phyloP scores from a whole-genome alignment of 2,329 filamentous ascomycete genomes.

The Monilinia laxa region DNA sequence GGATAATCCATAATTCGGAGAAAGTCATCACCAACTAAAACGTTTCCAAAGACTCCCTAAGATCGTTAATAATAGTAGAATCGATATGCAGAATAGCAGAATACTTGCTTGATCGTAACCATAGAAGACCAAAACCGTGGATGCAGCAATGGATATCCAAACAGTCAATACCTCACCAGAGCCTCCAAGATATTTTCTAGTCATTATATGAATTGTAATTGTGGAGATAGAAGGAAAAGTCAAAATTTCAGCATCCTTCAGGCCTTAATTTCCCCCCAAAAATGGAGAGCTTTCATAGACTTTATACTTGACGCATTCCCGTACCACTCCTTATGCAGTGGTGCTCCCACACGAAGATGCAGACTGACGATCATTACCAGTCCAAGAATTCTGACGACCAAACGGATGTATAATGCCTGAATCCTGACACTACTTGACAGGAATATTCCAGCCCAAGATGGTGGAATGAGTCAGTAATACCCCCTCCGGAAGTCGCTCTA shows the following conservation, averaged over 20 bases:
- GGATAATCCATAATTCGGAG: conserved; percentile 41
- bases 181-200: conserved; percentile 51
- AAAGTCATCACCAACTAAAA: conserved; percentile 49
- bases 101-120: conserved; percentile 44
- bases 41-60: conserved; percentile 41
- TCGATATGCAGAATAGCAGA: neutral
- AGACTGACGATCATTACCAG: neutral
- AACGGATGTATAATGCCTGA: neutral
- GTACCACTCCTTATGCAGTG: neutral
- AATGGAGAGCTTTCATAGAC: neutral
- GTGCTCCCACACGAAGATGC: neutral
- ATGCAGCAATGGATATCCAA: conserved; percentile 52
- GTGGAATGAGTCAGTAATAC: neutral
- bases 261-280: neutral
- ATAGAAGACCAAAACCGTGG: conserved; percentile 52
- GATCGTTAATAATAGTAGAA: neutral
- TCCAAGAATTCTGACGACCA: no score
- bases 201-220: conserved; percentile 41
- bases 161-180: conserved; percentile 51
- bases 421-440: neutral
- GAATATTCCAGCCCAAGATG: neutral
- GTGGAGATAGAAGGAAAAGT: neutral
- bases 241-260: neutral
- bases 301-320: neutral
- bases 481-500: no score